Percentiles rank a stretch among this genome's conserved stretches.
Evolutionary conservation across 2,329 filamentous ascomycete species (phyloP).

Genomic region (Colletotrichum incanum): DNA sequence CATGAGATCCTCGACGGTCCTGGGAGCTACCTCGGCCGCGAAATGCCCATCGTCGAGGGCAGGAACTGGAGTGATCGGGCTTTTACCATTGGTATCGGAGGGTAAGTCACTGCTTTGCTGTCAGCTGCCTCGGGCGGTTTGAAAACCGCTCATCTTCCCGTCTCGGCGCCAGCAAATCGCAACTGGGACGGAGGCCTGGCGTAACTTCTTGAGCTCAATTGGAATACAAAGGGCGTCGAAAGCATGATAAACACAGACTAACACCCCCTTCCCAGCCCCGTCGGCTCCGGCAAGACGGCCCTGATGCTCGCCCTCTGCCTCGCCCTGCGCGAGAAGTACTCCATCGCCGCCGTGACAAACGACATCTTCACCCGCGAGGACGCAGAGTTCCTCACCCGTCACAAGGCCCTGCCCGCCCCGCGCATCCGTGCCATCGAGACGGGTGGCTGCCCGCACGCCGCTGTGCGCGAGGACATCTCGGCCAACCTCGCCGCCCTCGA

Average conservation of each 20-base stretch:
- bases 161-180: background rate
- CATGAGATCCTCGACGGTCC: constrained; percentile 97
- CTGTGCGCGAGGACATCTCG: constrained; percentile 96
- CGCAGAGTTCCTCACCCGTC: constrained; percentile 93
- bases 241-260: background rate
- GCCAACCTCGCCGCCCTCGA: constrained; percentile 94
- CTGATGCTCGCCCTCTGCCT: constrained; percentile 95
- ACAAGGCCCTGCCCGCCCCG: constrained; percentile 84
- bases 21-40: constrained; percentile 88
- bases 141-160: constrained; percentile 24
- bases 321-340: constrained; percentile 84
- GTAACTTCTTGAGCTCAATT: background rate
- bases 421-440: constrained; percentile 98
- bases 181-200: background rate
- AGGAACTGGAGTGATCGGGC: constrained; percentile 90
- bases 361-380: constrained; percentile 99
- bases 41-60: constrained; percentile 94
- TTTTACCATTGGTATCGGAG: constrained; percentile 98
- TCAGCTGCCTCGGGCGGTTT: too few species aligned
- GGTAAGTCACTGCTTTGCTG: constrained; percentile 70
- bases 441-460: constrained; percentile 96
- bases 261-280: constrained; percentile 75
- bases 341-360: constrained; percentile 96
- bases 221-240: background rate
- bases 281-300: constrained; percentile 97